Conservation (phyloP, 2,329 filamentous ascomycete genomes). For the Penicillium sp. region DNA sequence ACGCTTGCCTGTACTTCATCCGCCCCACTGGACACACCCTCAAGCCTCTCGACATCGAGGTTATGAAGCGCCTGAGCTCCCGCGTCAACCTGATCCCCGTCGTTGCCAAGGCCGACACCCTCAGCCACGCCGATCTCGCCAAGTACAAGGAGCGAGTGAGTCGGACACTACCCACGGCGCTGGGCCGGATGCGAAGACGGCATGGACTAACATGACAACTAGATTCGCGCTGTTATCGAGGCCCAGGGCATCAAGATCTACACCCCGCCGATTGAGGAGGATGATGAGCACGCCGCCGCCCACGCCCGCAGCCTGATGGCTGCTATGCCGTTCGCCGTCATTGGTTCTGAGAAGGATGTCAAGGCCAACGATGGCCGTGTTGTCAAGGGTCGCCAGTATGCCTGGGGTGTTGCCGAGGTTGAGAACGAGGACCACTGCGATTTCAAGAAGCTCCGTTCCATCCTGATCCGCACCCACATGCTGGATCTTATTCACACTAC, state of each 20-base stretch:
- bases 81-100: conserved; percentile 98
- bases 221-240: conserved; percentile 95
- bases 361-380: conserved; percentile 94
- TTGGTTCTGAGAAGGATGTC: conserved; percentile 98
- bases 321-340: conserved; percentile 98
- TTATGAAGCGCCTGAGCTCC: conserved; percentile 98
- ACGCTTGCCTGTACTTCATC: conserved; percentile 99
- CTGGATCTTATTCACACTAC: conserved; percentile 99
- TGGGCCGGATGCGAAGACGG: not conserved
- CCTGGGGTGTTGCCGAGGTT: conserved; percentile 98
- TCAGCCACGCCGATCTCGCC: conserved; percentile 87
- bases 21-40: conserved; percentile 96
- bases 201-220: conserved; percentile 11
- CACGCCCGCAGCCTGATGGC: conserved; percentile 93
- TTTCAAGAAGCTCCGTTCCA: conserved; percentile 99
- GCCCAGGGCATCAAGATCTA: conserved; percentile 99
- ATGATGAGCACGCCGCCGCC: conserved; percentile 92
- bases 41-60: conserved; percentile 98
- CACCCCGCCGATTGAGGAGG: conserved; percentile 95
- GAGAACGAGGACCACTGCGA: conserved; percentile 99
- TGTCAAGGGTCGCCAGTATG: conserved; percentile 98
- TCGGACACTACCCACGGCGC: conserved; percentile 2
- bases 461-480: conserved; percentile 99
- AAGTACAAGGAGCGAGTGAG: conserved; percentile 94
- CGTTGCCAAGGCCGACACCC: conserved; percentile 96